Conservation (phyloP, 1,139 yeast genomes). For the Kodamaea ohmeri region DNA sequence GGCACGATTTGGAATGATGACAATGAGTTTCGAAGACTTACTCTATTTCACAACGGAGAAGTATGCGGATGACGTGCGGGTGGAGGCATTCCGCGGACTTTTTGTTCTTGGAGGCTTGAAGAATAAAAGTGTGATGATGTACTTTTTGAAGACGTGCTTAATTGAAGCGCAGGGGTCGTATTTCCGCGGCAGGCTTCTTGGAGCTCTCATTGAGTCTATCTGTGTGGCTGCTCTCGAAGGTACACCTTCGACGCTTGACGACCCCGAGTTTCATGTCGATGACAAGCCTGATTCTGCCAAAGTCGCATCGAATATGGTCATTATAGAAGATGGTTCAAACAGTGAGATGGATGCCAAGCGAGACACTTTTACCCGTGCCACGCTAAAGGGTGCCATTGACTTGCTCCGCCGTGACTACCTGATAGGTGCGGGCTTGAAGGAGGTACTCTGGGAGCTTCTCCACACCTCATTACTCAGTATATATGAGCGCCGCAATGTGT, state of each 20-base stretch:
- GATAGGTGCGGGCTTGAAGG: conserved; percentile 59
- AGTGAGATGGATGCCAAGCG: conserved; percentile 47
- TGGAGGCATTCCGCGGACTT: conserved; percentile 69
- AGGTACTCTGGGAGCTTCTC: conserved; percentile 66
- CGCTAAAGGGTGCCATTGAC: conserved; percentile 63
- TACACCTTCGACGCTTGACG: conserved; percentile 51
- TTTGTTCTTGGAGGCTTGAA: conserved; percentile 74
- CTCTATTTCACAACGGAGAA: conserved; percentile 51
- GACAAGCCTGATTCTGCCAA: conserved; percentile 21
- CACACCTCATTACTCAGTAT: conserved; percentile 60
- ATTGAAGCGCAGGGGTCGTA: conserved; percentile 52
- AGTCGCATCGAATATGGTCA: conserved; percentile 31
- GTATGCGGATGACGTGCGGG: conserved; percentile 52
- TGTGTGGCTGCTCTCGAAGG: conserved; percentile 73
- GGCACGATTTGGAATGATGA: conserved; percentile 55
- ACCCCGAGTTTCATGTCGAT: conserved; percentile 51
- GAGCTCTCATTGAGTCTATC: conserved; percentile 48
- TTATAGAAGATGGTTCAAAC: conserved; percentile 49
- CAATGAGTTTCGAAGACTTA: conserved; percentile 50
- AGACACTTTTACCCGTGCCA: conserved; percentile 40
- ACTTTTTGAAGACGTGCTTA: conserved; percentile 57
- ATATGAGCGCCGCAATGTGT: conserved; percentile 58
- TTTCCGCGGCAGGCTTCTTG: conserved; percentile 51
- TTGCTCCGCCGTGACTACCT: conserved; percentile 64
- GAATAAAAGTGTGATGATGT: conserved; percentile 56